Evolutionary conservation across 257 asterid species (phyloP).

Genomic region (Asclepias syriaca): DNA sequence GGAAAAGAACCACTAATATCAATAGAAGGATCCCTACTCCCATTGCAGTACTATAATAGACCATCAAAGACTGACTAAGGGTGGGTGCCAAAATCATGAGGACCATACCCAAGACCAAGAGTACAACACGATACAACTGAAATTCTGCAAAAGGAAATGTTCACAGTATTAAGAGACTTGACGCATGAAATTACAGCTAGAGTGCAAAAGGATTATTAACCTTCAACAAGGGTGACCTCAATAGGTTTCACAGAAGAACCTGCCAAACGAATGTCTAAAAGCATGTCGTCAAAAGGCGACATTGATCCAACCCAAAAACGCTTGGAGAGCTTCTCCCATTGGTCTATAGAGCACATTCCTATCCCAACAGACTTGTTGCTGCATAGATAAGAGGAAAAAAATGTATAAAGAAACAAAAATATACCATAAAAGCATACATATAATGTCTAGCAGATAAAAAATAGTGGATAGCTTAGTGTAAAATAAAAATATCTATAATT

Average conservation of each 20-base stretch:
- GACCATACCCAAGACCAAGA: slow-evolving; percentile 60
- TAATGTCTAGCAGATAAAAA: not conserved
- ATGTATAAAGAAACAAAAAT: not conserved
- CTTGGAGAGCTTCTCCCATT: slow-evolving; percentile 72
- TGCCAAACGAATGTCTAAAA: slow-evolving; percentile 61
- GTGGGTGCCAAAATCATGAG: slow-evolving; percentile 57
- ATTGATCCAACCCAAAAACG: slow-evolving; percentile 66
- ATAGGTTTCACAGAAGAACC: slow-evolving; percentile 49
- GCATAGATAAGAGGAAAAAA: slow-evolving; percentile 15
- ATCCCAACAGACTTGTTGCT: slow-evolving; percentile 72
- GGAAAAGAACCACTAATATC: slow-evolving; percentile 80
- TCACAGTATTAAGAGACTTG: slow-evolving; percentile 3
- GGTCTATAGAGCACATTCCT: slow-evolving; percentile 76
- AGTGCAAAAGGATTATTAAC: slow-evolving; percentile 33
- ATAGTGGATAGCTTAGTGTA: not conserved
- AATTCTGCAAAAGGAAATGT: slow-evolving; percentile 50
- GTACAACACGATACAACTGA: slow-evolving; percentile 49
- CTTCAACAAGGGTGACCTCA: slow-evolving; percentile 77
- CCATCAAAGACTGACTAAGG: slow-evolving; percentile 73
- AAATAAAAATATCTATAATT: not conserved
- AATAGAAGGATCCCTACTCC: slow-evolving; percentile 66
- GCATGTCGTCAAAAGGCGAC: slow-evolving; percentile 86
- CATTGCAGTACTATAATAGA: slow-evolving; percentile 89
- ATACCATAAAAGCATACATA: not conserved
- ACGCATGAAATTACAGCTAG: not conserved